phyloP scores from a whole-genome alignment of 1,139 yeast genomes.

The Sugiyamaella xylanicola region DNA sequence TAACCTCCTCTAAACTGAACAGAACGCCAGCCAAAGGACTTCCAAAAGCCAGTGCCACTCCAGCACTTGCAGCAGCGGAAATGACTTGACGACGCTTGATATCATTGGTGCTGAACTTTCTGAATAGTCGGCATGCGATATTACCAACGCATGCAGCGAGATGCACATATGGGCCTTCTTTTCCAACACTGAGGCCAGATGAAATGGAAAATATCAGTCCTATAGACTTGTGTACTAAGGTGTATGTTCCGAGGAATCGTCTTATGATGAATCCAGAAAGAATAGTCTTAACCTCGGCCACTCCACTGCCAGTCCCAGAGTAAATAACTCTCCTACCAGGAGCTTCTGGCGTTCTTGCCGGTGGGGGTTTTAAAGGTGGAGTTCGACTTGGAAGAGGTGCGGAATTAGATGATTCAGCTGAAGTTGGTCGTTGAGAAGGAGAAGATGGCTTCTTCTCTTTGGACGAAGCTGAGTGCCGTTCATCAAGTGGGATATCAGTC shows the following conservation, averaged over 20 bases:
- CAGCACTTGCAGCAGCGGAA: constrained; percentile 68
- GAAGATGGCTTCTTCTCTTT: constrained; percentile 12
- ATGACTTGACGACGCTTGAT: constrained; percentile 59
- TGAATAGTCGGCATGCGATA: constrained; percentile 55
- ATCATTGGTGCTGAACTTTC: constrained; percentile 54
- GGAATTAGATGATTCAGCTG: background rate
- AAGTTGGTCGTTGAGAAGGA: background rate
- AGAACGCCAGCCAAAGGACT: constrained; percentile 70
- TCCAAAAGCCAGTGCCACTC: constrained; percentile 72
- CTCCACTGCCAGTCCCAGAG: constrained; percentile 66
- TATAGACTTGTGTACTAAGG: constrained; percentile 54
- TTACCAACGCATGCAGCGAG: constrained; percentile 70
- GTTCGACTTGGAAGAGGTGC: background rate
- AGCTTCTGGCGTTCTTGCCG: background rate
- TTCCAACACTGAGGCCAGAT: constrained; percentile 66
- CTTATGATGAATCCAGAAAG: constrained; percentile 44
- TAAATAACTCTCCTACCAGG: constrained; percentile 36
- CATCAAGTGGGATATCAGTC: constrained; percentile 41
- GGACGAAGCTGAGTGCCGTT: constrained; percentile 19
- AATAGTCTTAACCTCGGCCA: constrained; percentile 55
- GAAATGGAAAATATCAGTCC: constrained; percentile 63
- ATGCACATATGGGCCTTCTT: constrained; percentile 75
- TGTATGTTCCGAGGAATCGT: constrained; percentile 57
- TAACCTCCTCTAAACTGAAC: constrained; percentile 66
- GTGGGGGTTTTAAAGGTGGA: background rate